phyloP scores from a whole-genome alignment of 1,284 basidiomycete genomes.

The Pyrrhoderma lamaoense region DNA sequence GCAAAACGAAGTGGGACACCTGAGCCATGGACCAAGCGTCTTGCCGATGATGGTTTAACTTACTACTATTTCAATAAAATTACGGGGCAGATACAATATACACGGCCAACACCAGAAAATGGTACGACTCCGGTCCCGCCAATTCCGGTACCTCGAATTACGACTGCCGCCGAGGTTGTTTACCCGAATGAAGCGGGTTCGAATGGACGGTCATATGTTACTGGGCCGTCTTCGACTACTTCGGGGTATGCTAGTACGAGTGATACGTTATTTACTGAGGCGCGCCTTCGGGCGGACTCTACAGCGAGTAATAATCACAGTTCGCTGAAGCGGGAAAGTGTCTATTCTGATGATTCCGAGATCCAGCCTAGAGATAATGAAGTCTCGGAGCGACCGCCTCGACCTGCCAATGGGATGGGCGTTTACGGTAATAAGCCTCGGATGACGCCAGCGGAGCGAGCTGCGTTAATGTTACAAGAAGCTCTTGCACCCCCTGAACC shows the following conservation, averaged over 20 bases:
- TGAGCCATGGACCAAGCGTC: slow-evolving; percentile 71
- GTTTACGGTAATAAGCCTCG: slow-evolving; percentile 28
- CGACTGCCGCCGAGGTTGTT: slow-evolving; percentile 1
- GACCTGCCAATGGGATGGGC: slow-evolving; percentile 11
- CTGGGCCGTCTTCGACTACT: slow-evolving; percentile 9
- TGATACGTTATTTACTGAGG: slow-evolving; percentile 22
- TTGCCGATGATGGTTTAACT: slow-evolving; percentile 79
- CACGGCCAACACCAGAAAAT: slow-evolving; percentile 40
- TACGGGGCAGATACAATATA: slow-evolving; percentile 66
- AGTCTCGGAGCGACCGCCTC: slow-evolving; percentile 19
- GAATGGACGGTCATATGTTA: slow-evolving; percentile 6
- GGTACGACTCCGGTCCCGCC: neutral
- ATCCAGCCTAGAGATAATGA: slow-evolving; percentile 50
- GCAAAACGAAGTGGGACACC: slow-evolving; percentile 53
- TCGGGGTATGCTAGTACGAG: slow-evolving; percentile 8
- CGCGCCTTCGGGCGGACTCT: slow-evolving; percentile 33
- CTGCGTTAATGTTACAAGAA: slow-evolving; percentile 59
- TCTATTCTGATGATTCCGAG: slow-evolving; percentile 73
- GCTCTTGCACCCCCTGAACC: slow-evolving; percentile 49
- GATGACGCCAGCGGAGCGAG: slow-evolving; percentile 58
- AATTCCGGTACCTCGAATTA: slow-evolving; percentile 1
- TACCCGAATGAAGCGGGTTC: slow-evolving; percentile 6
- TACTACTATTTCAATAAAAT: slow-evolving; percentile 75
- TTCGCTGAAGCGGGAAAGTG: slow-evolving; percentile 45
- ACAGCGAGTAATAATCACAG: slow-evolving; percentile 30